phyloP scores from a whole-genome alignment of 2,329 filamentous ascomycete species.

The Hypocreales sp. region DNA sequence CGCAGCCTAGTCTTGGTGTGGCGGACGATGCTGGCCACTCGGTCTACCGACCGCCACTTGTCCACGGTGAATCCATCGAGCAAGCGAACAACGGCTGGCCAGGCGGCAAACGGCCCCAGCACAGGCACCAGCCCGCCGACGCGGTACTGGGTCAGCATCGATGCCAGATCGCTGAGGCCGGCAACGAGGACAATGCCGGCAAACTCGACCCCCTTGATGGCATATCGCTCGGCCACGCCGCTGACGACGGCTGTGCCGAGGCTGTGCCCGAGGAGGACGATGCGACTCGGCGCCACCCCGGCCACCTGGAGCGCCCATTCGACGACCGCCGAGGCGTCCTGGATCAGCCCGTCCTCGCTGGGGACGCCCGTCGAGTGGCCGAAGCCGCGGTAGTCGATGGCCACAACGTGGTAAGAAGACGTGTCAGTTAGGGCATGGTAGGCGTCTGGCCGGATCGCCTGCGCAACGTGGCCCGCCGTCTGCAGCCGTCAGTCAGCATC shows the following conservation, averaged over 20 bases:
- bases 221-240: constrained; percentile 58
- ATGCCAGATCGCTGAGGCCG: constrained; percentile 60
- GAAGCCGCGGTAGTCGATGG: constrained; percentile 83
- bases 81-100: constrained; percentile 46
- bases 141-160: constrained; percentile 61
- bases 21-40: constrained; percentile 43
- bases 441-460: constrained; percentile 58
- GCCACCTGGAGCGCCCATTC: constrained; percentile 54
- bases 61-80: constrained; percentile 56
- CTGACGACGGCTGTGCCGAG: constrained; percentile 74
- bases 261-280: constrained; percentile 74
- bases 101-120: constrained; percentile 55
- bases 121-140: constrained; percentile 67
- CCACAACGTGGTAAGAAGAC: constrained; percentile 65
- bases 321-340: constrained; percentile 58
- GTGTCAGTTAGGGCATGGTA: constrained; percentile 65
- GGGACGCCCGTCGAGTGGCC: constrained; percentile 68
- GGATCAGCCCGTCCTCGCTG: constrained; percentile 65
- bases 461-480: constrained; percentile 78
- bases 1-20: constrained; percentile 38
- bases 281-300: constrained; percentile 50
- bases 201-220: constrained; percentile 46
- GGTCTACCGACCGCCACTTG: constrained; percentile 58
- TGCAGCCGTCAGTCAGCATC: no score
- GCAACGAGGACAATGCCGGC: constrained; percentile 69